Evolutionary conservation across 2,329 filamentous ascomycete genomes (phyloP), one percentile per base, ranked within the genome.

Genomic region (Penicillium palitans): DNA sequence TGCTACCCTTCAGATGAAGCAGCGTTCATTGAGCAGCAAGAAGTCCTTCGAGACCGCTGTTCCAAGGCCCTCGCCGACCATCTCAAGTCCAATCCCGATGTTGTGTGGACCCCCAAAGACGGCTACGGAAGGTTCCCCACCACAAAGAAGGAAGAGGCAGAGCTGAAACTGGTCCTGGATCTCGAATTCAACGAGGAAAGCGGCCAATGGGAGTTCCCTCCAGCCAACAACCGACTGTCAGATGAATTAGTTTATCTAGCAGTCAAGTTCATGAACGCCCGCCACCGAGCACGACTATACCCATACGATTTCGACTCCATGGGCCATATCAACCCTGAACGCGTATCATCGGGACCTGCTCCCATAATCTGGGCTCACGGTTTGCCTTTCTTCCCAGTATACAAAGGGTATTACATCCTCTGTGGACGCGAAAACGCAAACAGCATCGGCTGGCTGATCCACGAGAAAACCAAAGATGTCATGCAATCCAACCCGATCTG

Each of bases 391-490:
- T 65, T 66, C 54, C 64, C 62, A 1, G 55, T 66, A 1, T 66
- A 52, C 49, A 63, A 63, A n/a, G 64, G 62, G 0, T 65, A 66
- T 29, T 66, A 66, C 40, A 59, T 66, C 19, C 62, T 66, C 10
- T 60, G 58, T 41, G 64, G 64, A 8, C 57, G 64, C 1, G 25
- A 37, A 3, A 51, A 64, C 25, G 62, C 62, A 0, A 2, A 10
- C 0, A 63, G 61, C 45, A 47, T 64, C 3, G 62, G 64, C 19
- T 66, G 64, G 64, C 25, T 52, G 9, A 41, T 66, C 3, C 40
- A 57, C 4, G 31, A 45, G 24, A 52, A 55, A 25, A 35, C 40
- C 1, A 10, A 15, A 2, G 27, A 24, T 2, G 37, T 37, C n/a
- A 47, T 39, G 40, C 48, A 45, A 19, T 6, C 10, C 1, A 57